Evolutionary conservation across 140 eudicot species (phyloP), one percentile per base, ranked within the genome.

Genomic region (Ambrosia hybrid): DNA sequence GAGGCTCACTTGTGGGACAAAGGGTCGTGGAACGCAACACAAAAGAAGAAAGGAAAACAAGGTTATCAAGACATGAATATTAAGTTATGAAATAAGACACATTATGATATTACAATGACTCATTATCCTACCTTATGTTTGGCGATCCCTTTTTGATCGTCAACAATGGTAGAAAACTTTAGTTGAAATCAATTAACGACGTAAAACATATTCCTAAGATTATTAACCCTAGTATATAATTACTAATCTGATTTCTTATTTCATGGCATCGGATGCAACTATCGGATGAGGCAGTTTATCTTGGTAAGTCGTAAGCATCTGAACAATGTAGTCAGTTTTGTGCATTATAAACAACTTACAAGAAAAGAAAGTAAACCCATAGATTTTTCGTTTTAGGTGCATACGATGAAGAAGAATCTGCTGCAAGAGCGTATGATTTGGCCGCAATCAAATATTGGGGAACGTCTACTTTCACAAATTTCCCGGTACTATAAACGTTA

Each of bases 1-100:
- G 97, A 91, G 76, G 97, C 97, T 67, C 97, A 91, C 79, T 73
- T 91, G 34, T 91, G 97, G 97, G 97, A 91, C 75, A 91, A 91
- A 82, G 89, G 86, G 65, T 82, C 92, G 0, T 88, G 97, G 95
- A 91, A 88, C 75, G 83, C 71, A 5, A 84, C 95, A 33, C 97
- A 91, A 80, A 91, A 80, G 73, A 88, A 88, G 86, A 91, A 91
- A 70, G 97, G 97, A 7, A 91, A 84, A 79, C 97, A 91, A 90
- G 97, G 97, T 86, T 53, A 73, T 60, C 53, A 63, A 21, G 38
- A 17, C 37, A 56, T 57, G 26, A 33, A 21, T 39, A 21, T 21
- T 43, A 66, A 45, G 60, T 55, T 55, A 55, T 1, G 30, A 21
- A 9, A 21, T 57, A 57, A 11, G 14, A 49, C 12, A 11, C 55